A percentile compares a stretch with the other conserved stretches of the same genome.
Conservation (phyloP, 306 rosid genomes). For the Prinsepia uniflora region DNA sequence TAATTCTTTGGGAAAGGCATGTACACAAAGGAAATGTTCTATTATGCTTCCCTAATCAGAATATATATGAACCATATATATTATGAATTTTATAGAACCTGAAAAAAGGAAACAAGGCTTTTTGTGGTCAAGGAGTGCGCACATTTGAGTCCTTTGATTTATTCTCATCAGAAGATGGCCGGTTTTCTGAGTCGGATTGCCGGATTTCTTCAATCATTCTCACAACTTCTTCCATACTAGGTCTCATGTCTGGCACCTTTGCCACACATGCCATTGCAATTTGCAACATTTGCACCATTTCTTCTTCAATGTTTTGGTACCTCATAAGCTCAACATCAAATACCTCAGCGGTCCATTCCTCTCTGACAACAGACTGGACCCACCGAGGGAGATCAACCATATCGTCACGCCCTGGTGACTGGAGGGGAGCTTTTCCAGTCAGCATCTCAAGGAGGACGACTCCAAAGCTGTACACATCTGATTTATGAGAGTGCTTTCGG, state of each 20-base stretch:
- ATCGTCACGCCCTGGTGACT: conserved; percentile 83
- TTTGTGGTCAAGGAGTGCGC: conserved; percentile 60
- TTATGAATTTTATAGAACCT: conserved; percentile 9
- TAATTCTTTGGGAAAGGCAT: conserved; percentile 37
- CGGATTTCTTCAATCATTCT: conserved; percentile 92
- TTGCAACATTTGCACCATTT: conserved; percentile 97
- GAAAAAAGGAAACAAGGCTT: conserved; percentile 15
- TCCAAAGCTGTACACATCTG: conserved; percentile 91
- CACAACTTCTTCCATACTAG: conserved; percentile 79
- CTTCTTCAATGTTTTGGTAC: conserved; percentile 89
- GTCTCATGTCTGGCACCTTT: conserved; percentile 82
- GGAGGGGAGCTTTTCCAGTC: conserved; percentile 92
- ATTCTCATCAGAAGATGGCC: conserved; percentile 90
- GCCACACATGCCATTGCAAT: conserved; percentile 93
- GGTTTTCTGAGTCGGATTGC: conserved; percentile 97
- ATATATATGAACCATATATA: conserved; percentile 11
- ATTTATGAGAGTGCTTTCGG: conserved; percentile 85
- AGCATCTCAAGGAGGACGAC: conserved; percentile 89
- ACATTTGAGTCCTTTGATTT: conserved; percentile 84
- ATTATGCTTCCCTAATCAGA: conserved; percentile 39
- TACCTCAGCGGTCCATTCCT: conserved; percentile 98
- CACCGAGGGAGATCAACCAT: conserved; percentile 95
- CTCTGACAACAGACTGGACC: conserved; percentile 97
- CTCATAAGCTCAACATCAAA: conserved; percentile 90
- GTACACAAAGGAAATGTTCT: conserved; percentile 31